A percentile compares a stretch with the other conserved stretches of the same genome.
phyloP scores from a whole-genome alignment of 805 yeast species.

The Ascoidea asiatica region DNA sequence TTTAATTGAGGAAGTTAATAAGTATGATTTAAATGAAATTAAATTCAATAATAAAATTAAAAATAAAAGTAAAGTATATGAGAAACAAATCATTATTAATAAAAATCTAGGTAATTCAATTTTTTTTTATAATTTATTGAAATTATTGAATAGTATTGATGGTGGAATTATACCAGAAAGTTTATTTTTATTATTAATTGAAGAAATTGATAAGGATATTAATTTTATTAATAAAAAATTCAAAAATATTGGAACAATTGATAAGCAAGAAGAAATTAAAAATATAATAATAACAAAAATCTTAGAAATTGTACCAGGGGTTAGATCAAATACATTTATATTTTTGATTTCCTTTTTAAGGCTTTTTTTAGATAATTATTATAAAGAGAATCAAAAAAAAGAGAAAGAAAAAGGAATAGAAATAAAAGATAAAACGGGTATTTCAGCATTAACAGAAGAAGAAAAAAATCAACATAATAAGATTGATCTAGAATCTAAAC shows the following conservation, averaged over 20 bases:
- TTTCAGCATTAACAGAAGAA: too few species aligned
- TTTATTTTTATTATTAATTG: slow-evolving; percentile 15
- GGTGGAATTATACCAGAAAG: slow-evolving; percentile 28
- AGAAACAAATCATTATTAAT: slow-evolving; percentile 8
- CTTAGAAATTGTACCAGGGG: slow-evolving; percentile 24
- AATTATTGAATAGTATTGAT: slow-evolving; percentile 21
- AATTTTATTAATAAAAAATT: slow-evolving; percentile 18
- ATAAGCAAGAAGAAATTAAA: too few species aligned
- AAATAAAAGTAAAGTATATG: slow-evolving; percentile 6
- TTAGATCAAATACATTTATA: slow-evolving; percentile 27
- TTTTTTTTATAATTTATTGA: slow-evolving; percentile 14
- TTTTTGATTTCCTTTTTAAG: slow-evolving; percentile 25
- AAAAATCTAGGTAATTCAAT: slow-evolving; percentile 14
- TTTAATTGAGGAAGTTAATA: slow-evolving; percentile 1
- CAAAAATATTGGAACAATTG: slow-evolving; percentile 10
- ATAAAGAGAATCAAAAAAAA: too few species aligned
- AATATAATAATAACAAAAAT: slow-evolving; percentile 18
- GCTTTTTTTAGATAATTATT: slow-evolving; percentile 16
- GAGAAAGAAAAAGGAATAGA: too few species aligned
- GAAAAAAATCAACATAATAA: too few species aligned
- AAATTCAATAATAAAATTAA: slow-evolving; percentile 9
- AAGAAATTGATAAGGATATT: slow-evolving; percentile 14
- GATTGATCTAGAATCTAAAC: too few species aligned
- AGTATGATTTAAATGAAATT: slow-evolving; percentile 4
- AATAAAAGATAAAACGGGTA: too few species aligned